These are phyloP conservation scores for Fusarium lateritium DNA, from an alignment of 2,329 filamentous ascomycete genomes.

Conservation along the genomic window DNA sequence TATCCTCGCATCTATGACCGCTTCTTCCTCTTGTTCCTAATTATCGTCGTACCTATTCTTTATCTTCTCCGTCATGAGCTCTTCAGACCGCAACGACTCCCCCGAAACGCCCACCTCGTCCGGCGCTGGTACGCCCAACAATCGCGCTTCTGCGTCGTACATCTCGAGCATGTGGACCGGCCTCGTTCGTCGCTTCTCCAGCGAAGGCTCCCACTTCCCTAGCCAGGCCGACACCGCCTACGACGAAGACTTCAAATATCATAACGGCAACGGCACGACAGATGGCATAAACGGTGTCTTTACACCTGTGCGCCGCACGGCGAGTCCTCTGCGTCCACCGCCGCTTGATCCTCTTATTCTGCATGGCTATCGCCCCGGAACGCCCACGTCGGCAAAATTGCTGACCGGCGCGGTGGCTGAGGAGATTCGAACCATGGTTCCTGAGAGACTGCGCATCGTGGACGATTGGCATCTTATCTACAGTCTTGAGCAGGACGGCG, in stretches of 20 bases:
- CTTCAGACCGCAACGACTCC: slow-evolving; percentile 41
- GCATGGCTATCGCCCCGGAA: slow-evolving; percentile 74
- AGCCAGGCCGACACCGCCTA: slow-evolving; percentile 49
- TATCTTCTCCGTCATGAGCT: slow-evolving; percentile 37
- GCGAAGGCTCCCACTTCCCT: slow-evolving; percentile 57
- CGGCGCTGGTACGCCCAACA: slow-evolving; percentile 45
- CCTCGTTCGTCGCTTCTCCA: slow-evolving; percentile 77
- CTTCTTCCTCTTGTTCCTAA: slow-evolving; percentile 10
- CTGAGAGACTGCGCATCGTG: slow-evolving; percentile 86
- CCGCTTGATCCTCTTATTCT: slow-evolving; percentile 87
- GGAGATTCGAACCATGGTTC: slow-evolving; percentile 91
- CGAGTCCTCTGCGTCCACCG: slow-evolving; percentile 88
- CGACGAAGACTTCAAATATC: slow-evolving; percentile 32
- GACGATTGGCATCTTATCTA: slow-evolving; percentile 91
- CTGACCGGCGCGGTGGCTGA: slow-evolving; percentile 84
- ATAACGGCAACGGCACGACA: slow-evolving; percentile 58
- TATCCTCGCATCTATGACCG: slow-evolving; percentile 10
- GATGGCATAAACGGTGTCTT: slow-evolving; percentile 73
- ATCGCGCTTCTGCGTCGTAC: slow-evolving; percentile 48
- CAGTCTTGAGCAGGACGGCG: slow-evolving; percentile 92
- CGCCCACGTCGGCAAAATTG: slow-evolving; percentile 72
- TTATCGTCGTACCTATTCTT: background rate
- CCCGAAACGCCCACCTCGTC: slow-evolving; percentile 45
- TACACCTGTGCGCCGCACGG: slow-evolving; percentile 65
- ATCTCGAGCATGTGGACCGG: slow-evolving; percentile 67